These are phyloP conservation scores for Monosporascus cannonballus DNA, from an alignment of 2,329 filamentous ascomycete species.

Conservation along the genomic window DNA sequence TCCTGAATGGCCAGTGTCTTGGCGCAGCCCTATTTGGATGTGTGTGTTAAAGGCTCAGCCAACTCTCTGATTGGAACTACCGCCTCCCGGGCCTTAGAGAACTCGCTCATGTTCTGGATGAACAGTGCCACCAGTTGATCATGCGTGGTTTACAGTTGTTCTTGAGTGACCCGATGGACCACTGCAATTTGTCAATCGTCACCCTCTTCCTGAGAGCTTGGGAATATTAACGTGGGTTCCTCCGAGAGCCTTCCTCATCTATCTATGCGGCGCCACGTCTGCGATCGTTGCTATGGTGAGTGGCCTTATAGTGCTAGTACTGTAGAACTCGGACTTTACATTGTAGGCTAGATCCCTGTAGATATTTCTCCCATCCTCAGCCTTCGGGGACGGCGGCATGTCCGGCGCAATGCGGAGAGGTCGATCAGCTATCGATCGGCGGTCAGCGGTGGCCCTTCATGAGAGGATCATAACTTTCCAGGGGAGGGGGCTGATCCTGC, in stretches of 20 bases:
- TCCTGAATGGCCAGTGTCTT: slow-evolving; percentile 10
- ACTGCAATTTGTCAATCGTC: slow-evolving; percentile 5
- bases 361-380: slow-evolving; percentile 31
- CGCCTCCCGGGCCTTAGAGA: slow-evolving; percentile 13
- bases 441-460: not conserved
- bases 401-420: slow-evolving; percentile 33
- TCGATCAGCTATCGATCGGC: slow-evolving; percentile 8
- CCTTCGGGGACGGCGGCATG: slow-evolving; percentile 29
- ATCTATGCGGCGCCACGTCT: slow-evolving; percentile 26
- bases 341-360: slow-evolving; percentile 33
- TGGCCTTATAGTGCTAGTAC: slow-evolving; percentile 29
- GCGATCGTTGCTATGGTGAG: slow-evolving; percentile 24
- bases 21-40: not conserved
- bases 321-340: slow-evolving; percentile 27
- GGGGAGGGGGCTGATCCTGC: not conserved
- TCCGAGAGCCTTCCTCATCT: slow-evolving; percentile 29
- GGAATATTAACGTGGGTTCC: slow-evolving; percentile 11
- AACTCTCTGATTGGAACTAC: slow-evolving; percentile 29
- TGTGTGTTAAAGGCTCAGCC: slow-evolving; percentile 11
- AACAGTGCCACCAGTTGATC: slow-evolving; percentile 30
- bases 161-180: slow-evolving; percentile 32
- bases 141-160: slow-evolving; percentile 31
- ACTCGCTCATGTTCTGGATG: slow-evolving; percentile 24
- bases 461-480: not conserved
- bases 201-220: not conserved